phyloP scores from a whole-genome alignment of 495 filamentous ascomycete species.

The Penicillium argentinense region DNA sequence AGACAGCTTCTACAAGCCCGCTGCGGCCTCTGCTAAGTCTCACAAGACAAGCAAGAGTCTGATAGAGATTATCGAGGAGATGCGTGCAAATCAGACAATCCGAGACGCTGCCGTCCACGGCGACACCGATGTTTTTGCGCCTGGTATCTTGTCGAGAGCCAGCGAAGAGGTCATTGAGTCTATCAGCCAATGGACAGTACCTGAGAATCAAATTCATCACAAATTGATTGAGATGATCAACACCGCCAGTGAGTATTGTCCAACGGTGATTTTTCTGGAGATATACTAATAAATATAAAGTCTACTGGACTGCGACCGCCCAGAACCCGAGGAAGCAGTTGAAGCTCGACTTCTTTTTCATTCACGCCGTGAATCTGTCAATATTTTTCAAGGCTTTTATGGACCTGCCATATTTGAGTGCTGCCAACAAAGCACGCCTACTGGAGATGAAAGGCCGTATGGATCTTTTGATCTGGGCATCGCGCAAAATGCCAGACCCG shows the following conservation, averaged over 20 bases:
- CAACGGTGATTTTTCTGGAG: no score
- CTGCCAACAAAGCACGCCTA: neutral
- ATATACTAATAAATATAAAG: no score
- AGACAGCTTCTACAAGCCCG: neutral
- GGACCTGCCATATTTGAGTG: neutral
- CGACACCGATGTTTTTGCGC: no score
- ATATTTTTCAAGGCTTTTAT: neutral
- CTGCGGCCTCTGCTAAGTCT: neutral
- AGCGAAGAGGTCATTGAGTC: no score
- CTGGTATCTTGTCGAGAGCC: no score
- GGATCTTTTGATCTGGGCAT: neutral
- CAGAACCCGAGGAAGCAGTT: neutral
- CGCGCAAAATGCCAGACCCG: neutral
- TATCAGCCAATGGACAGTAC: neutral
- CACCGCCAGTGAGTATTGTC: neutral
- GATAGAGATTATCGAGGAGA: neutral
- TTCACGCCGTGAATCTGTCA: neutral
- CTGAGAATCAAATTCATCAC: neutral
- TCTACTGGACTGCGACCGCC: no score
- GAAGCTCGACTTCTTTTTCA: neutral
- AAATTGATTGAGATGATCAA: neutral
- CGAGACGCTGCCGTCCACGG: neutral
- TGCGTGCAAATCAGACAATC: neutral
- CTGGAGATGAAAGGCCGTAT: neutral
- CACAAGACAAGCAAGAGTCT: neutral